Evolutionary conservation across 305 asterid genomes (phyloP).

Genomic region (Rubia peregrina): DNA sequence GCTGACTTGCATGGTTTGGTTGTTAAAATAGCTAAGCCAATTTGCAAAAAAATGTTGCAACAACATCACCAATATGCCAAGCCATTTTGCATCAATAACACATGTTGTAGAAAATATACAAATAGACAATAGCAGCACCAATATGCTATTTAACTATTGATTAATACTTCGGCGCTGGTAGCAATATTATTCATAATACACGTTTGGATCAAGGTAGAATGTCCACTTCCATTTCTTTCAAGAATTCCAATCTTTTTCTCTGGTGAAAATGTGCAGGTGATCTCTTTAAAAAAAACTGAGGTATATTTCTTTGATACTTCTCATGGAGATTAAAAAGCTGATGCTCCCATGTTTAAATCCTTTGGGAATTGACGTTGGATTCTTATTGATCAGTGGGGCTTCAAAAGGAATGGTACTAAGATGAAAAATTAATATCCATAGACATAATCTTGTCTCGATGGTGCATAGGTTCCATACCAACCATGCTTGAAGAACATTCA

Average conservation of each 20-base stretch:
- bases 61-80: too few species aligned
- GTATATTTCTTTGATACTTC: conserved; percentile 59
- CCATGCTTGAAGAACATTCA: conserved; percentile 86
- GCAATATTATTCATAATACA: too few species aligned
- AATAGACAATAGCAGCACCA: too few species aligned
- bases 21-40: too few species aligned
- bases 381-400: conserved; percentile 56
- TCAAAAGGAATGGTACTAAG: conserved; percentile 53
- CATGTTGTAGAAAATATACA: too few species aligned
- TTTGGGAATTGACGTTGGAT: conserved; percentile 37
- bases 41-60: too few species aligned
- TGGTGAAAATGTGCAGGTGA: conserved; percentile 62
- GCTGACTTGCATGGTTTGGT: too few species aligned
- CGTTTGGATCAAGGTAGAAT: conserved; percentile 65
- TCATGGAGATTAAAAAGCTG: conserved; percentile 53
- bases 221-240: conserved; percentile 90
- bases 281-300: conserved; percentile 66
- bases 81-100: too few species aligned
- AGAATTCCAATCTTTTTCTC: conserved; percentile 64
- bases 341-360: conserved; percentile 62
- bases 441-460: conserved; percentile 80
- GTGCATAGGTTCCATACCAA: conserved; percentile 87
- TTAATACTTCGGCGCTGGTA: too few species aligned
- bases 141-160: too few species aligned
- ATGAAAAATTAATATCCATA: conserved; percentile 65